Conservation (phyloP, 805 yeast species). For the Pichia heedii region DNA sequence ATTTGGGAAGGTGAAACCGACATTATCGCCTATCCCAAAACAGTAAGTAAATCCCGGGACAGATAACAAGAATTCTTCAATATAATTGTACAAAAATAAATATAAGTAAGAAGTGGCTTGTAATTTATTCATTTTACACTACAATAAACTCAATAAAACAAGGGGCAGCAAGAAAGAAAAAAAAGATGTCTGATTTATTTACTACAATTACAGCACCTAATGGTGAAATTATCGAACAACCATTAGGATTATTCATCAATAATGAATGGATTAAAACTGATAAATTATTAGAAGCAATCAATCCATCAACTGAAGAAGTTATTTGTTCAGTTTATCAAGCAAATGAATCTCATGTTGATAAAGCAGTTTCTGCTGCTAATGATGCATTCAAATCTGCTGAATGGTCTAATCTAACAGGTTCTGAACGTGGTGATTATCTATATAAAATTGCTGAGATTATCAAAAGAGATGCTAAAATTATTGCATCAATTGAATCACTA, state of each 20-base stretch:
- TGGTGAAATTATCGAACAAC: conserved; percentile 24
- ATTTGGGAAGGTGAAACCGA: too few species aligned
- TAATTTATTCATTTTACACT: too few species aligned
- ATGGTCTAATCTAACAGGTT: conserved; percentile 43
- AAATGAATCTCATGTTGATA: conserved; percentile 48
- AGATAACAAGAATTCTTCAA: too few species aligned
- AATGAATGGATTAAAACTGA: conserved; percentile 37
- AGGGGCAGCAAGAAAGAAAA: background rate
- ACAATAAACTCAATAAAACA: too few species aligned
- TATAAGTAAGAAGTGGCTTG: too few species aligned
- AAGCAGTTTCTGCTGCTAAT: conserved; percentile 59
- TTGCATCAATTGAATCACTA: conserved; percentile 46
- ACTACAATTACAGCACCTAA: conserved; percentile 25
- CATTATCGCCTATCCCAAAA: too few species aligned
- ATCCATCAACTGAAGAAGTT: conserved; percentile 45
- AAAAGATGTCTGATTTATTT: conserved; percentile 13
- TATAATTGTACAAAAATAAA: too few species aligned
- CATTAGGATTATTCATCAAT: conserved; percentile 51
- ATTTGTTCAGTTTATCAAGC: conserved; percentile 53
- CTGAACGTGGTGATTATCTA: conserved; percentile 43
- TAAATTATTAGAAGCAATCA: conserved; percentile 17
- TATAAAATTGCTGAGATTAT: conserved; percentile 44
- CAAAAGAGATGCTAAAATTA: conserved; percentile 38
- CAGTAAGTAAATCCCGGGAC: too few species aligned
- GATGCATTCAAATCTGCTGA: conserved; percentile 41